Conservation (phyloP, 345 rosid species). For the Xanthoceras sorbifolium region DNA sequence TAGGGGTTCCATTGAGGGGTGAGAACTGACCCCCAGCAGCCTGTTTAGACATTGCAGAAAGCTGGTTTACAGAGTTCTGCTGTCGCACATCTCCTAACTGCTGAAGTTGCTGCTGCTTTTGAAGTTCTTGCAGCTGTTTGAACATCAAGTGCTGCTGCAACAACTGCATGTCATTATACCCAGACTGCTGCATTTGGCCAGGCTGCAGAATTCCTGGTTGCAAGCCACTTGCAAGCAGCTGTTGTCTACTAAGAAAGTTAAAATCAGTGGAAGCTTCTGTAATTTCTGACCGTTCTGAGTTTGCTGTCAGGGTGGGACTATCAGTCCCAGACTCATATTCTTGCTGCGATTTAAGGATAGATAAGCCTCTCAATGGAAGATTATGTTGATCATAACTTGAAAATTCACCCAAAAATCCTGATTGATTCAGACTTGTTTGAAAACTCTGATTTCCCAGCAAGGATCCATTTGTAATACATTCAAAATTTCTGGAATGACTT, state of each 20-base stretch:
- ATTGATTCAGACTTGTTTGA: conserved; percentile 33
- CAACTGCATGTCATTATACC: conserved; percentile 58
- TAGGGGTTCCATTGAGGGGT: conserved; percentile 56
- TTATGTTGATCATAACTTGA: conserved; percentile 31
- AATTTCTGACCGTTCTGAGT: conserved; percentile 45
- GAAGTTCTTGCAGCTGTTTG: conserved; percentile 73
- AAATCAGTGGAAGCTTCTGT: conserved; percentile 40
- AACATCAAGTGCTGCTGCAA: conserved; percentile 69
- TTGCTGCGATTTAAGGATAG: conserved; percentile 29
- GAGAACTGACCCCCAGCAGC: conserved; percentile 41
- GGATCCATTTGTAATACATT: conserved; percentile 29
- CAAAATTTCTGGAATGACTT: conserved; percentile 26
- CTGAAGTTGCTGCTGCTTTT: conserved; percentile 64
- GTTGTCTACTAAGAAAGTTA: conserved; percentile 46
- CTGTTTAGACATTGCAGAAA: conserved; percentile 43
- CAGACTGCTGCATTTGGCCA: conserved; percentile 56
- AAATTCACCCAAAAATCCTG: conserved; percentile 19
- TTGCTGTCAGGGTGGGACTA: conserved; percentile 45
- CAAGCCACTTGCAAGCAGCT: conserved; percentile 35
- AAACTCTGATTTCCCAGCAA: conserved; percentile 33
- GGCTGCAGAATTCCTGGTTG: conserved; percentile 34
- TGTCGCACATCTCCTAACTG: conserved; percentile 49
- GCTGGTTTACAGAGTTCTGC: conserved; percentile 47
- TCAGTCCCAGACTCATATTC: conserved; percentile 38
- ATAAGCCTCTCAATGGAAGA: conserved; percentile 24